phyloP scores from a whole-genome alignment of 202 grass and related monocot species.

The Musa balbisiana region DNA sequence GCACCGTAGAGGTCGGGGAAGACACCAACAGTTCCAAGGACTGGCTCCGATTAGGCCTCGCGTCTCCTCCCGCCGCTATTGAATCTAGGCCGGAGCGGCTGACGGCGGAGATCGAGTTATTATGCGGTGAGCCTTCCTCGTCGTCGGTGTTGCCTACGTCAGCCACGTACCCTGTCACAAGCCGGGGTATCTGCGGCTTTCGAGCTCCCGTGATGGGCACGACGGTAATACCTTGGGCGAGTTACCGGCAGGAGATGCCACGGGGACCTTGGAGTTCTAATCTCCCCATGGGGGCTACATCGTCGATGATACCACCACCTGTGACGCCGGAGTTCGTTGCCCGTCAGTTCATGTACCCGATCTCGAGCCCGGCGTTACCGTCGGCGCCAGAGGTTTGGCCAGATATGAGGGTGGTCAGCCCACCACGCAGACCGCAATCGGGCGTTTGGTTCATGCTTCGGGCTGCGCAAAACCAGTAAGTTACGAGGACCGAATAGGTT shows the following conservation, averaged over 20 bases:
- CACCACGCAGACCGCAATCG: constrained; percentile 45
- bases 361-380: background rate
- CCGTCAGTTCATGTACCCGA: background rate
- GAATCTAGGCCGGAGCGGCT: constrained; percentile 27
- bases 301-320: background rate
- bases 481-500: background rate
- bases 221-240: background rate
- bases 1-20: background rate
- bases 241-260: background rate
- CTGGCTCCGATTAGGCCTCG: constrained; percentile 47
- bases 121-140: constrained; percentile 10
- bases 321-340: constrained; percentile 2
- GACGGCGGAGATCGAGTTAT: constrained; percentile 13
- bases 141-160: background rate
- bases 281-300: background rate
- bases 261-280: background rate
- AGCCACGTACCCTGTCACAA: background rate
- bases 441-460: constrained; percentile 74
- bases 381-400: background rate
- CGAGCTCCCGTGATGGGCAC: background rate
- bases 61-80: constrained; percentile 3
- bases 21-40: background rate
- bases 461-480: constrained; percentile 65
- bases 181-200: background rate
- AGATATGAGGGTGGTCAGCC: constrained; percentile 28